Evolutionary conservation across 192 early-diverging fungal species (phyloP).

Genomic region (Thamnidium elegans): DNA sequence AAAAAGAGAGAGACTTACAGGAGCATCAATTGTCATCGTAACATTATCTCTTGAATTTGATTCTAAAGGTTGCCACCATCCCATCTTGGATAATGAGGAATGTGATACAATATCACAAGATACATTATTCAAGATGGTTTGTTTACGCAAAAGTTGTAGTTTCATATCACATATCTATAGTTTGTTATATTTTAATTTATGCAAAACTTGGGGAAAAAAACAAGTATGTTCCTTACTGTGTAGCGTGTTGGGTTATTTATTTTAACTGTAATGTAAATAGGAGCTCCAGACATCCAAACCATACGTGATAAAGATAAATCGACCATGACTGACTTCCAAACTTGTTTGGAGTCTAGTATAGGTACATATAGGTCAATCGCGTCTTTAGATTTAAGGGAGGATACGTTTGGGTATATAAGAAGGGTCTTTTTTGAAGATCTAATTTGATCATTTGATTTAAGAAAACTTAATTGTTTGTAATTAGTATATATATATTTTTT

Average conservation of each 20-base stretch:
- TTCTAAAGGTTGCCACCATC: slow-evolving; percentile 25
- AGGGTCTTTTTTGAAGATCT: too few species aligned
- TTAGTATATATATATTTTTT: too few species aligned
- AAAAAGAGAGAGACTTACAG: slow-evolving; percentile 17
- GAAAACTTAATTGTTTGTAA: too few species aligned
- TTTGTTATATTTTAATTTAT: background rate
- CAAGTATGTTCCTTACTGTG: slow-evolving; percentile 1
- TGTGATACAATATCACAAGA: slow-evolving; percentile 10
- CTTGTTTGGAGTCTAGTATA: too few species aligned
- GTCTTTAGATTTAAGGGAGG: too few species aligned
- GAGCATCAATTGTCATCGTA: background rate
- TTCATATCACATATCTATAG: slow-evolving; percentile 21
- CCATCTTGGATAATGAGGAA: background rate
- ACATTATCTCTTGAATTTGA: slow-evolving; percentile 5
- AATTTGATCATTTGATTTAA: too few species aligned
- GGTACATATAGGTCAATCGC: too few species aligned
- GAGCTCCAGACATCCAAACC: slow-evolving; percentile 18
- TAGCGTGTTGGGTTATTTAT: background rate
- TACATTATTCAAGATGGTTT: slow-evolving; percentile 11
- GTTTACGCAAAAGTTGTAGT: slow-evolving; percentile 15
- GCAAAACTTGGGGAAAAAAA: background rate
- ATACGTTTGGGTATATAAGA: too few species aligned
- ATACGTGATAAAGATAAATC: background rate
- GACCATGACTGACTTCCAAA: background rate
- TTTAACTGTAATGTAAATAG: slow-evolving; percentile 17